Evolutionary conservation across 495 filamentous ascomycete genomes (phyloP), one percentile per base, ranked within the genome.

Genomic region (Neurospora cerealis): DNA sequence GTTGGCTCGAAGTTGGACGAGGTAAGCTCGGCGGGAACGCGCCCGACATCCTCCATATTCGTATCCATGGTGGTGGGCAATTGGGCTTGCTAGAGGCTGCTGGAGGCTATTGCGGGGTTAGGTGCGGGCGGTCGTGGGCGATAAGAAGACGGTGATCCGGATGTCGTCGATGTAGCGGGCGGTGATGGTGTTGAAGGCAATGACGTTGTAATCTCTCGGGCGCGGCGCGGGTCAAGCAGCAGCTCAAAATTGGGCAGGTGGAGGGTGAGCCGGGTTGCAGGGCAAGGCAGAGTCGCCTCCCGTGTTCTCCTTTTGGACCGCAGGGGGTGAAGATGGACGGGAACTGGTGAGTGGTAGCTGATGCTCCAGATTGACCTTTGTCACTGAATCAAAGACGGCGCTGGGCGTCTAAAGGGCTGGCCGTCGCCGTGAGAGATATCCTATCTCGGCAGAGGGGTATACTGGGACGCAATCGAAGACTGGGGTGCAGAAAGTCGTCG

Each of bases 1-100:
- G 93, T 88, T 11, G 96, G 91, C 82, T 98, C 96, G 69, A 89
- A 87, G 32, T 88, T 85, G 75, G 92, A 89, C 71, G 91, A 87
- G 78, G 93, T 84, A 77, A 95, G 89, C 75, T 94, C 93, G 79
- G 96, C 90, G 75, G 94, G 93, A 76, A 91, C 88, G 81, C 94
- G 92, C 79, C 92, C 92, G 76, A 97, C 94, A 82, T 99, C 96
- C 85, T 93, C 91, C 96, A 99, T 99, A 83, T 96, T 97, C 79
- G 94, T 97, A 85, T 99, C 96, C 95, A 97, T 97, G 75, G 70
- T 86, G 78, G 21, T 15, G 39, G 36, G 72, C 75, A 73, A 76
- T 74, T 74, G 71, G 39, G 70, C 44, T 72, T 70, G 70, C 24
- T 46, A 4, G 72, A 60, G 38, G 60, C 37, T 41, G 71, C 40